These are phyloP conservation scores for Kwoniella heveanensis DNA, from an alignment of 768 basidiomycete species.

Conservation along the genomic window DNA sequence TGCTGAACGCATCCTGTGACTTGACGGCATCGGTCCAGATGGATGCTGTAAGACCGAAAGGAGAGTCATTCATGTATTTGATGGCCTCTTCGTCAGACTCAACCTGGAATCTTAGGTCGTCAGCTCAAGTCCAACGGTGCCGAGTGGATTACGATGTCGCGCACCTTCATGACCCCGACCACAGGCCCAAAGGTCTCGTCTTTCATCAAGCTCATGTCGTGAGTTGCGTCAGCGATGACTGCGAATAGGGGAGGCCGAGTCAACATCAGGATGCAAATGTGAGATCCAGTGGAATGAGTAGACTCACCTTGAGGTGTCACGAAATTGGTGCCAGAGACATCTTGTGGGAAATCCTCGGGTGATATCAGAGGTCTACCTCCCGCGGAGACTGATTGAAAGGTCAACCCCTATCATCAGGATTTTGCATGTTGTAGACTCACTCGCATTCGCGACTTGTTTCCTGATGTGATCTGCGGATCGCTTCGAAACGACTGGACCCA, in stretches of 20 bases:
- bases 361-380: no score
- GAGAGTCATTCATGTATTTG: constrained; percentile 88
- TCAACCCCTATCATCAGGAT: no score
- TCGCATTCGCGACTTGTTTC: constrained; percentile 77
- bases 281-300: no score
- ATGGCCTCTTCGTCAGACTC: constrained; percentile 77
- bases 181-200: constrained; percentile 83
- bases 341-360: no score
- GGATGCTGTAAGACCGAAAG: constrained; percentile 89
- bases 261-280: no score
- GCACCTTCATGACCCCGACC: constrained; percentile 79
- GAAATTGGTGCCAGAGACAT: no score
- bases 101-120: constrained; percentile 57
- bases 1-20: constrained; percentile 68
- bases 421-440: constrained; percentile 57
- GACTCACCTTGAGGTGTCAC: no score
- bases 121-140: background rate
- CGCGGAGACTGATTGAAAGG: no score
- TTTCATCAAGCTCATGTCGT: constrained; percentile 87
- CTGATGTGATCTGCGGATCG: constrained; percentile 79
- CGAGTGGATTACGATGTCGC: background rate
- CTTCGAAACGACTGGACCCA: constrained; percentile 87
- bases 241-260: background rate
- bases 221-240: constrained; percentile 68
- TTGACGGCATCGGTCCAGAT: constrained; percentile 78